Percentiles rank a stretch among this genome's conserved stretches.
Conservation (phyloP, 495 filamentous ascomycete genomes). For the Extremus antarcticus region DNA sequence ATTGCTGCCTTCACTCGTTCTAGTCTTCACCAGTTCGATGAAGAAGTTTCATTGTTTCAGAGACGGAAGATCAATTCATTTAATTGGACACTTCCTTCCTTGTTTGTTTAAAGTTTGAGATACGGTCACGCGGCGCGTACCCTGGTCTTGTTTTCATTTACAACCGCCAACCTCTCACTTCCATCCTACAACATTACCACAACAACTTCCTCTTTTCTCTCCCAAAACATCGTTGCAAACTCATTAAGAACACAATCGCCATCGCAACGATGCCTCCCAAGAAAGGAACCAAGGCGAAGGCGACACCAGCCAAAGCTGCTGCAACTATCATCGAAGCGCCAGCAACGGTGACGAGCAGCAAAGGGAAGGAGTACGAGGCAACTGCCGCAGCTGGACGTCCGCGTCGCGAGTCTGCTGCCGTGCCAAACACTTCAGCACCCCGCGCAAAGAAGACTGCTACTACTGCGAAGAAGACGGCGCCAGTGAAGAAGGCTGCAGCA, state of each 20-base stretch:
- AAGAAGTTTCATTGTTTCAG: too few relatives aligned
- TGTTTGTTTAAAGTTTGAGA: background rate
- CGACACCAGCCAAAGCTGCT: background rate
- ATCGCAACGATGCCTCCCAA: background rate
- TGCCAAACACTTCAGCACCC: background rate
- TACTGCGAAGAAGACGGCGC: background rate
- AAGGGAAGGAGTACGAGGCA: background rate
- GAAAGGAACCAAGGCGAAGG: background rate
- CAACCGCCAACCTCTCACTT: background rate
- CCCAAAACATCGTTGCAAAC: background rate
- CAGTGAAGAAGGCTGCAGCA: background rate
- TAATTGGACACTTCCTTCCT: background rate
- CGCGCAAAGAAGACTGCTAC: background rate
- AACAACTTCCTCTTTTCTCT: background rate
- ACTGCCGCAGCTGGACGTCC: slow-evolving; percentile 1
- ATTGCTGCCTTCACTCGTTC: background rate
- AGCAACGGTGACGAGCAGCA: background rate
- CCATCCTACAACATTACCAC: background rate
- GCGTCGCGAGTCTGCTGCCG: slow-evolving; percentile 1
- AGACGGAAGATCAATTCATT: too few relatives aligned
- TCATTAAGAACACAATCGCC: background rate
- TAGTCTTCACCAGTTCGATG: background rate
- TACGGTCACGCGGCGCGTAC: background rate
- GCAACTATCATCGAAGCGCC: background rate
- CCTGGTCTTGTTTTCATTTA: background rate